Evolutionary conservation across 2,329 filamentous ascomycete species (phyloP).

Genomic region (Emmonsiellopsis sp.): DNA sequence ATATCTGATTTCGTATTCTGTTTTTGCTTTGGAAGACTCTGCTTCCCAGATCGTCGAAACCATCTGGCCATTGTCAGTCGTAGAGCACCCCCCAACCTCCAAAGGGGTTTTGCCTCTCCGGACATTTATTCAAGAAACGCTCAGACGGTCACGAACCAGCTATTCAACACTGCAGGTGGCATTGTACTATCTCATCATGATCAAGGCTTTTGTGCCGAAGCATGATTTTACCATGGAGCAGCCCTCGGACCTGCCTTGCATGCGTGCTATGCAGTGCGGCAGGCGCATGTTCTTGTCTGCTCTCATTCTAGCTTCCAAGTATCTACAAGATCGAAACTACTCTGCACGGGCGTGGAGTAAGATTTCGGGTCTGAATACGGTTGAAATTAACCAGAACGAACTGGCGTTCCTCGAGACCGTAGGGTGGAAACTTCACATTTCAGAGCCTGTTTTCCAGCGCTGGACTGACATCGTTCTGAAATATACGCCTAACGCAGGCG

Average conservation of each 20-base stretch:
- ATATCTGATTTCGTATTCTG: slow-evolving; percentile 17
- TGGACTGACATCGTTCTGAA: slow-evolving; percentile 91
- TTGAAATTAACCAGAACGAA: slow-evolving; percentile 96
- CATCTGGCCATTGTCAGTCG: slow-evolving; percentile 88
- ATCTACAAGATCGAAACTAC: slow-evolving; percentile 95
- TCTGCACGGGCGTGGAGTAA: slow-evolving; percentile 97
- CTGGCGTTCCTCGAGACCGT: slow-evolving; percentile 83
- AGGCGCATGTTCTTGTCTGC: slow-evolving; percentile 95
- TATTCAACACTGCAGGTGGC: slow-evolving; percentile 97
- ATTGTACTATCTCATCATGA: slow-evolving; percentile 88
- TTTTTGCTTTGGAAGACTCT: slow-evolving; percentile 57
- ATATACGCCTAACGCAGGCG: slow-evolving; percentile 55
- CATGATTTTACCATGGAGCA: slow-evolving; percentile 83
- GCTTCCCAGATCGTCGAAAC: slow-evolving; percentile 94
- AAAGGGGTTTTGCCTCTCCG: slow-evolving; percentile 80
- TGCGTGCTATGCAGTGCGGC: slow-evolving; percentile 82
- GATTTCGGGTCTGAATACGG: slow-evolving; percentile 88
- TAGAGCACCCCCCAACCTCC: slow-evolving; percentile 56
- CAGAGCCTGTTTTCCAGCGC: slow-evolving; percentile 75
- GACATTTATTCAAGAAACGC: slow-evolving; percentile 94
- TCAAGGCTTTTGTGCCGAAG: slow-evolving; percentile 79
- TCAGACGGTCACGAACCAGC: slow-evolving; percentile 87
- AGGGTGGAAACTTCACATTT: slow-evolving; percentile 90
- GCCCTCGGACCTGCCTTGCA: slow-evolving; percentile 58
- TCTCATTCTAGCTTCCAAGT: slow-evolving; percentile 93